Percentiles rank a stretch among this genome's conserved stretches.
These are phyloP conservation scores for Capsella rubella DNA, from an alignment of 441 rosid species.

Conservation along the genomic window DNA sequence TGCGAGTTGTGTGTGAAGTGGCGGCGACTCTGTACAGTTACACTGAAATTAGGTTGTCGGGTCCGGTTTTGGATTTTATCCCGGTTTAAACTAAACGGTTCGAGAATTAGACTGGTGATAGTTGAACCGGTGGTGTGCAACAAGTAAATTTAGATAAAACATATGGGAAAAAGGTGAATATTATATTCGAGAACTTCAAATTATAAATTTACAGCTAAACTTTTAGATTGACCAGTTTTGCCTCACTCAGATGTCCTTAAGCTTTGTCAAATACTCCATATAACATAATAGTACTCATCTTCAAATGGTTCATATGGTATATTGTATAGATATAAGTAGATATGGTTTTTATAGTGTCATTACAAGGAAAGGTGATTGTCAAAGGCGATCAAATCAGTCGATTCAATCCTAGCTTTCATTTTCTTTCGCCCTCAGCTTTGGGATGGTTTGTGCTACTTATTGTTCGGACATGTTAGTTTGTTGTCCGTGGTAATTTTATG, in stretches of 20 bases:
- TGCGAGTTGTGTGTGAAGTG: not conserved
- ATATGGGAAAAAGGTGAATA: too few species aligned
- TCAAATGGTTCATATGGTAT: too few species aligned
- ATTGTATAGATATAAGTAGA: too few species aligned
- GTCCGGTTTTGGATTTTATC: conserved; percentile 10
- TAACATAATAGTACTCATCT: not conserved
- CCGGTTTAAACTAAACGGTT: not conserved
- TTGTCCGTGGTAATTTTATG: not conserved
- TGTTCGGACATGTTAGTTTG: not conserved
- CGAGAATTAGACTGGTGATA: not conserved
- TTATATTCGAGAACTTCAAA: not conserved
- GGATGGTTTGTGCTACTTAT: not conserved
- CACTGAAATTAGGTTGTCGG: not conserved
- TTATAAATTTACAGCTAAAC: not conserved
- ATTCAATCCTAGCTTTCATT: not conserved
- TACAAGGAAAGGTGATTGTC: not conserved
- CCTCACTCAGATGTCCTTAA: not conserved
- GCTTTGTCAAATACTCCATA: too few species aligned
- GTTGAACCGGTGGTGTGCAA: conserved; percentile 13
- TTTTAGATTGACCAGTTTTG: not conserved
- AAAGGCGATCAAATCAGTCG: not conserved
- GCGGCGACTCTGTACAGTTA: conserved; percentile 1
- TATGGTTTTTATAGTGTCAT: too few species aligned
- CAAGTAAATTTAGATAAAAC: not conserved
- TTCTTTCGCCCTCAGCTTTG: not conserved